phyloP scores from a whole-genome alignment of 2,329 filamentous ascomycete species.

The Phialocephala subalpina region DNA sequence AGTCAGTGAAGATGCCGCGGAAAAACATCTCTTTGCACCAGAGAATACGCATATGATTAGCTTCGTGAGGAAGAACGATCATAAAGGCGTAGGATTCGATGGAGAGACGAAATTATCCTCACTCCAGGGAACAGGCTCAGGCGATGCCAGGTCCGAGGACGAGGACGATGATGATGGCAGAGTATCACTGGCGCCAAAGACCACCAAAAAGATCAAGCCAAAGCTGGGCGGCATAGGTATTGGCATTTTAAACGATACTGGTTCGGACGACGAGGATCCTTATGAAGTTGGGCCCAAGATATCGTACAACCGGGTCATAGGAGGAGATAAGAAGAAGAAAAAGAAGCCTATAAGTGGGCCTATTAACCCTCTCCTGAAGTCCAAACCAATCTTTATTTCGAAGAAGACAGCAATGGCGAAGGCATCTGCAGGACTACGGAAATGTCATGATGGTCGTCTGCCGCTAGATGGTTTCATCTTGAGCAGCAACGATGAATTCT shows the following conservation, averaged over 20 bases:
- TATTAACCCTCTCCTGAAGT: conserved; percentile 69
- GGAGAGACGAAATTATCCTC: conserved; percentile 62
- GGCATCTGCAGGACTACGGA: conserved; percentile 59
- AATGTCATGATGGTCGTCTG: conserved; percentile 84
- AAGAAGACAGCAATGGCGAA: conserved; percentile 62
- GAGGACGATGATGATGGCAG: conserved; percentile 52
- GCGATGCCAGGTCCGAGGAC: conserved; percentile 51
- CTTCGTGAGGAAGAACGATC: conserved; percentile 71
- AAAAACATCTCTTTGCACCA: conserved; percentile 81
- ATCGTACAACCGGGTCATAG: conserved; percentile 83
- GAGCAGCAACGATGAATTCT: conserved; percentile 58
- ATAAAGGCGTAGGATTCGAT: conserved; percentile 74
- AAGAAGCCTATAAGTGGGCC: conserved; percentile 66
- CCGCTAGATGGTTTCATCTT: conserved; percentile 84
- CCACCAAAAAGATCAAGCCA: conserved; percentile 55
- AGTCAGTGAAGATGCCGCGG: conserved; percentile 49
- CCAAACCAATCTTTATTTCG: conserved; percentile 78
- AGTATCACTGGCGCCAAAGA: conserved; percentile 32
- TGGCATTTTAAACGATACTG: conserved; percentile 89
- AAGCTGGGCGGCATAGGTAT: conserved; percentile 79
- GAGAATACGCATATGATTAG: conserved; percentile 76
- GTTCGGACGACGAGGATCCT: conserved; percentile 93
- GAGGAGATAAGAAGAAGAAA: conserved; percentile 84
- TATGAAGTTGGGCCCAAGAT: conserved; percentile 93
- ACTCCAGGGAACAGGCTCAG: conserved; percentile 38